A percentile compares a stretch with the other conserved stretches of the same genome.
These are phyloP conservation scores for Yarrowia sp. DNA, from an alignment of 805 yeast genomes.

Conservation along the genomic window DNA sequence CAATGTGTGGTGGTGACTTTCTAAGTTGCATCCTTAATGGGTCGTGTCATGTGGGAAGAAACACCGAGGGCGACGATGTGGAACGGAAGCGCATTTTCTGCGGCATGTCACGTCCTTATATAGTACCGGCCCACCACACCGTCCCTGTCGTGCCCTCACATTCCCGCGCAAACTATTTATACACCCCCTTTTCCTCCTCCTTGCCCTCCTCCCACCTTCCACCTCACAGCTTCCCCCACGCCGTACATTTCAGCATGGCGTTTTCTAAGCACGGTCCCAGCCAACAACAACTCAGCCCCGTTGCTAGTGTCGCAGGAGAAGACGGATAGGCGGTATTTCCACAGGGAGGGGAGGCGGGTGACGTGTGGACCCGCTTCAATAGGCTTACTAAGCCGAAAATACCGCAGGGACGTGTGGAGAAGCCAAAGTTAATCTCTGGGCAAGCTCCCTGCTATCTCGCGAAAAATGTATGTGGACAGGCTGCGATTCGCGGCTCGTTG, in stretches of 20 bases:
- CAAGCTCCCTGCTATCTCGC: too few relatives aligned
- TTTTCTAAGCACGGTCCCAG: not conserved
- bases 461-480: too few relatives aligned
- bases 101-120: not conserved
- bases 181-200: not conserved
- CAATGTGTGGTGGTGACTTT: slow-evolving; percentile 14
- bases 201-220: not conserved
- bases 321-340: too few relatives aligned
- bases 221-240: not conserved
- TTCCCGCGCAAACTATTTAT: too few relatives aligned
- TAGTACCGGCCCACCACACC: not conserved
- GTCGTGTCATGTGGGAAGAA: slow-evolving; percentile 7
- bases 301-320: not conserved
- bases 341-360: too few relatives aligned
- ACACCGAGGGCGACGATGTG: too few relatives aligned
- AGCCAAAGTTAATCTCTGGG: not conserved
- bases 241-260: slow-evolving; percentile 9
- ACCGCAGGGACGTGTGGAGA: not conserved
- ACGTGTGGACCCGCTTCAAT: too few relatives aligned
- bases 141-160: not conserved
- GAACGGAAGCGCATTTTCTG: too few relatives aligned
- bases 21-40: slow-evolving; percentile 18
- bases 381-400: not conserved
- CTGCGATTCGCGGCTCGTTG: too few relatives aligned
- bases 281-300: not conserved